Evolutionary conservation across 805 yeast genomes (phyloP).

Genomic region (Isabelozyma pseudorhagii): DNA sequence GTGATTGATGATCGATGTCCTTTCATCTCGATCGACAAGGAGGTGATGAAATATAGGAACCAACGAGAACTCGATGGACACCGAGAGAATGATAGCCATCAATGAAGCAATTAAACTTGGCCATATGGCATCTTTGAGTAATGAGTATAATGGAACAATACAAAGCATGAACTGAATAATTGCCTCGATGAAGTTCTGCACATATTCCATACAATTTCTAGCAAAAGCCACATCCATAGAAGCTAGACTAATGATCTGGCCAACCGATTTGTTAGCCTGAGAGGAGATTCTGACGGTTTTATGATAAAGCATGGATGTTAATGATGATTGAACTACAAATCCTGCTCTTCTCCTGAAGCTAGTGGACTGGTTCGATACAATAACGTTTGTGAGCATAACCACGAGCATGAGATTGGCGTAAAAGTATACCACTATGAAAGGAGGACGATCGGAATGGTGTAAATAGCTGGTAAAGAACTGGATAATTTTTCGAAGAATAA

Average conservation of each 20-base stretch:
- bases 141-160: slow-evolving; percentile 15
- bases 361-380: slow-evolving; percentile 15
- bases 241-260: slow-evolving; percentile 21
- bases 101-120: slow-evolving; percentile 15
- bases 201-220: slow-evolving; percentile 8
- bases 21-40: slow-evolving; percentile 16
- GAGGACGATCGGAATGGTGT: slow-evolving; percentile 4
- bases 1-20: slow-evolving; percentile 19
- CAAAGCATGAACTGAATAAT: slow-evolving; percentile 9
- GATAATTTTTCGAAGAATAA: slow-evolving; percentile 7
- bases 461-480: slow-evolving; percentile 4
- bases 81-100: slow-evolving; percentile 14
- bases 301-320: slow-evolving; percentile 19
- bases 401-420: slow-evolving; percentile 14
- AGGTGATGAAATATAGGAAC: slow-evolving; percentile 8
- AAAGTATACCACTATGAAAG: not conserved
- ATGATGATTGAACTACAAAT: slow-evolving; percentile 12
- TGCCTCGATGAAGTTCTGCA: slow-evolving; percentile 16
- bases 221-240: slow-evolving; percentile 18
- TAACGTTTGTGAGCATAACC: slow-evolving; percentile 15
- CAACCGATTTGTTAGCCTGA: slow-evolving; percentile 13
- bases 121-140: slow-evolving; percentile 19
- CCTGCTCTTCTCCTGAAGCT: slow-evolving; percentile 18
- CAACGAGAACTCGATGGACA: slow-evolving; percentile 13
- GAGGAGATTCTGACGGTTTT: slow-evolving; percentile 18